Percentiles rank a stretch among this genome's conserved stretches.
Evolutionary conservation across 2,329 filamentous ascomycete species (phyloP).

Genomic region (Epichloe amarillans): DNA sequence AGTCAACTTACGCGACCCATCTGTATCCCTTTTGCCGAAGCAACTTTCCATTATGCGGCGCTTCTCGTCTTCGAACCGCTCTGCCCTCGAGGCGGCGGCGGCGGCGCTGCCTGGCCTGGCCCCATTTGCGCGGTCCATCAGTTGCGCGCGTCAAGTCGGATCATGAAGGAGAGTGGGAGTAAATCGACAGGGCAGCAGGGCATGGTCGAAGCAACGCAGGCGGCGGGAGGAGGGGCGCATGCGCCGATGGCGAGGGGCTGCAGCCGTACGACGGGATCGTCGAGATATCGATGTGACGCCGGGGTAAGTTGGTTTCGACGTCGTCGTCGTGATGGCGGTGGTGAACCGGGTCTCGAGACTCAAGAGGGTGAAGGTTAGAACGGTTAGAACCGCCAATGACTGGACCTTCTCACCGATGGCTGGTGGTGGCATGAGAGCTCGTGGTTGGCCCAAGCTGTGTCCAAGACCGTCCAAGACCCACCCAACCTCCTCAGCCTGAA

Average conservation of each 20-base stretch:
- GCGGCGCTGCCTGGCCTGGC: constrained; percentile 21
- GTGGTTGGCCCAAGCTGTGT: constrained; percentile 19
- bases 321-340: background rate
- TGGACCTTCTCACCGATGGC: background rate
- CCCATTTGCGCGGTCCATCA: constrained; percentile 28
- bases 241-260: constrained; percentile 1
- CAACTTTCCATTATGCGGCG: constrained; percentile 86
- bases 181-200: constrained; percentile 1
- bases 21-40: constrained; percentile 80
- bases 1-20: constrained; percentile 63
- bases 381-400: background rate
- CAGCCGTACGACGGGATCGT: constrained; percentile 14
- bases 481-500: no score
- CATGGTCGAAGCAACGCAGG: constrained; percentile 7
- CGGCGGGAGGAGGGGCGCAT: background rate
- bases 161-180: constrained; percentile 9
- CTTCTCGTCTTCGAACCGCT: constrained; percentile 95
- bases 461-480: background rate
- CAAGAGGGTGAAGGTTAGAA: background rate
- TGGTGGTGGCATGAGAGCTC: background rate
- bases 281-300: constrained; percentile 16
- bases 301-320: background rate
- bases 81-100: constrained; percentile 39
- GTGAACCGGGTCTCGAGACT: background rate
- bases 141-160: constrained; percentile 6